Evolutionary conservation across 768 basidiomycete species (phyloP).

Genomic region (Candolleomyces efflorescens): DNA sequence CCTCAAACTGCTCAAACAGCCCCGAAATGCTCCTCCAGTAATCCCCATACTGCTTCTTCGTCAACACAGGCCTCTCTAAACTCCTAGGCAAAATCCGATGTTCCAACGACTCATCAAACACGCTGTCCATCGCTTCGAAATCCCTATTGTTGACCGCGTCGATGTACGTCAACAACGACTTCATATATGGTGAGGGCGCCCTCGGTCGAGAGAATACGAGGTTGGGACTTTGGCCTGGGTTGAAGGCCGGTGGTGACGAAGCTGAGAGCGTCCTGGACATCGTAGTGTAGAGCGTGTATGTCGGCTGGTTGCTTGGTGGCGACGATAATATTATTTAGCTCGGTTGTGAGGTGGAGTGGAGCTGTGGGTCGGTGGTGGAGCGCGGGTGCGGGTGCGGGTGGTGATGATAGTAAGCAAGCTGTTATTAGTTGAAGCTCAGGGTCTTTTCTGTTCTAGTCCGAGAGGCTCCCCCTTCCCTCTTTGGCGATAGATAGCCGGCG

Average conservation of each 20-base stretch:
- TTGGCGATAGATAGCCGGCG: too few species aligned
- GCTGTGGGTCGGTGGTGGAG: too few species aligned
- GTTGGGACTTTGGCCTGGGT: conserved; percentile 22
- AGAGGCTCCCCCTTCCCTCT: too few species aligned
- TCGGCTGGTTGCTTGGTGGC: neutral
- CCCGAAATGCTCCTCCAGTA: conserved; percentile 24
- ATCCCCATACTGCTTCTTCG: conserved; percentile 28
- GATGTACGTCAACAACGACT: conserved; percentile 28
- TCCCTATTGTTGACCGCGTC: conserved; percentile 29
- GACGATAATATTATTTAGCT: too few species aligned
- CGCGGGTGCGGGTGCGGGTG: too few species aligned
- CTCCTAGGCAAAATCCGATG: conserved; percentile 32
- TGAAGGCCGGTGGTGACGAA: conserved; percentile 12
- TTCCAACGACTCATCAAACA: conserved; percentile 29
- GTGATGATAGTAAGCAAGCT: too few species aligned
- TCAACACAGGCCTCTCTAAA: conserved; percentile 30
- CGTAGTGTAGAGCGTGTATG: neutral
- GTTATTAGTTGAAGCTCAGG: too few species aligned
- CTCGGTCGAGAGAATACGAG: conserved; percentile 23
- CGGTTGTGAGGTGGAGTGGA: too few species aligned
- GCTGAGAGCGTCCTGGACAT: neutral
- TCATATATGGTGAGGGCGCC: conserved; percentile 28
- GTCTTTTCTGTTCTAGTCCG: too few species aligned
- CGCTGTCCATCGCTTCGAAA: conserved; percentile 20
- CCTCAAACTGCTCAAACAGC: conserved; percentile 25